phyloP scores from a whole-genome alignment of 2,329 filamentous ascomycete species.

The Fusarium devonianum region DNA sequence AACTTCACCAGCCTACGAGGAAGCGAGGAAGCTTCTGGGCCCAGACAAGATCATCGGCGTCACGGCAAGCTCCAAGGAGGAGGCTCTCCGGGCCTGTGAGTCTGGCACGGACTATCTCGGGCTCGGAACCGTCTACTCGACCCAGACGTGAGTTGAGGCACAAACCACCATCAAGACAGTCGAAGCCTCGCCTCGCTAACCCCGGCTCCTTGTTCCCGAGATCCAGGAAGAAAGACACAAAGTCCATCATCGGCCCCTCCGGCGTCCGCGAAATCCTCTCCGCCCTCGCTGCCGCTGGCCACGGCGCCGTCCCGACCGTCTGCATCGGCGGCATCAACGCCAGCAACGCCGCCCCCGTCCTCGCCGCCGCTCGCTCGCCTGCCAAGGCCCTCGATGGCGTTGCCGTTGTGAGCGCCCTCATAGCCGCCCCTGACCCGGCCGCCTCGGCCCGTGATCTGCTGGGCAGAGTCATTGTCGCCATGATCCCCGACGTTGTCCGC shows the following conservation, averaged over 20 bases:
- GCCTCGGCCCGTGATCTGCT: slow-evolving; percentile 67
- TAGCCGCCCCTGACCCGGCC: slow-evolving; percentile 74
- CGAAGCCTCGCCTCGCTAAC: not conserved
- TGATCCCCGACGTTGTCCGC: slow-evolving; percentile 59
- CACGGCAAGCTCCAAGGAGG: slow-evolving; percentile 76
- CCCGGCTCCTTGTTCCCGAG: not conserved
- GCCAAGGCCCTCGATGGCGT: slow-evolving; percentile 76
- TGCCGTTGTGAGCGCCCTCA: slow-evolving; percentile 88
- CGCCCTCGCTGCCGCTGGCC: slow-evolving; percentile 59
- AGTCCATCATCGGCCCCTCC: slow-evolving; percentile 64
- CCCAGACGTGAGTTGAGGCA: slow-evolving; percentile 68
- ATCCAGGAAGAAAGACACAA: slow-evolving; percentile 82
- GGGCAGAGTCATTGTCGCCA: slow-evolving; percentile 56
- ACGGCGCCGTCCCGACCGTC: slow-evolving; percentile 66
- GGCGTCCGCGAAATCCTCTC: slow-evolving; percentile 63
- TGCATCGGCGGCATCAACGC: slow-evolving; percentile 90
- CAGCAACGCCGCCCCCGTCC: slow-evolving; percentile 74
- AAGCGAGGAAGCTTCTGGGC: slow-evolving; percentile 76
- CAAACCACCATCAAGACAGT: not conserved
- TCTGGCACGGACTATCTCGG: slow-evolving; percentile 90
- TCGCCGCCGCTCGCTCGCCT: slow-evolving; percentile 69
- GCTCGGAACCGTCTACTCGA: slow-evolving; percentile 88
- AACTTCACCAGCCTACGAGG: slow-evolving; percentile 37
- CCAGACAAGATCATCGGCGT: slow-evolving; percentile 84
- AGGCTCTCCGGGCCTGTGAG: slow-evolving; percentile 75